Base-by-base conservation (phyloP, 2,329 filamentous ascomycete species). In the Arthrocladium fulminans region DNA sequence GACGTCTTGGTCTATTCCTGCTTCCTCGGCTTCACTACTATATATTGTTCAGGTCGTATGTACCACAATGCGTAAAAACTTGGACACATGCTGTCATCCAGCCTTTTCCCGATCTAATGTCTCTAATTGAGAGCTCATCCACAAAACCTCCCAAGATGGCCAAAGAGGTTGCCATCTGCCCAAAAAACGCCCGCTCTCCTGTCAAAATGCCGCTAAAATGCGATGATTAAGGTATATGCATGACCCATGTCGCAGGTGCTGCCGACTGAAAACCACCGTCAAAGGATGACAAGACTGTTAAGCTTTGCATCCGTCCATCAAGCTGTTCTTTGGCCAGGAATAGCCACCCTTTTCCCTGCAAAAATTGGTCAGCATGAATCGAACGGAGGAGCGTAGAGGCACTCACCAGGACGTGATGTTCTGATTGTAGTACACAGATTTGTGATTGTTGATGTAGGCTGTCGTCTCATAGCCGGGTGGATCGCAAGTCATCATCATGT, bases 381-480 rank as follows among this genome's bases (percentile, higher is more conserved):
- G 19, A 17, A 25, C 23, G 40, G 29, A 53, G 20, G 20, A 39
- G 2, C 4, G 13, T 40, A 19, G 12, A 59, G 63, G 46, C 13
- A 62, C 72, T 59, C 72, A 80, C 80, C 81, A 84, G 47, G 66
- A 65, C 7, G 83, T 86, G 51, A 79, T 58, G 58, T 86, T 86
- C 23, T 72, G 67, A 59, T 84, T 83, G 47, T 67, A 66, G 58
- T 85, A 86, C 2, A 79, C 73, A 48, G 74, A 70, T 1, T 72
- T 70, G 58, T 86, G 82, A 1, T 73, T 66, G 42, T 67, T 67
- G 60, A 86, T 86, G 62, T 86, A 86, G 1, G 72, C 60, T 0
- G 82, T 86, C 0, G 83, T 86, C 48, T 76, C 74, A 59, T 80
- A 86, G 0, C 76, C 81, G 0, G 71, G 69, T 2, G 83, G 83